Base-by-base conservation (phyloP, 2,329 filamentous ascomycete genomes). In the Aspergillus quadrilineatus region DNA sequence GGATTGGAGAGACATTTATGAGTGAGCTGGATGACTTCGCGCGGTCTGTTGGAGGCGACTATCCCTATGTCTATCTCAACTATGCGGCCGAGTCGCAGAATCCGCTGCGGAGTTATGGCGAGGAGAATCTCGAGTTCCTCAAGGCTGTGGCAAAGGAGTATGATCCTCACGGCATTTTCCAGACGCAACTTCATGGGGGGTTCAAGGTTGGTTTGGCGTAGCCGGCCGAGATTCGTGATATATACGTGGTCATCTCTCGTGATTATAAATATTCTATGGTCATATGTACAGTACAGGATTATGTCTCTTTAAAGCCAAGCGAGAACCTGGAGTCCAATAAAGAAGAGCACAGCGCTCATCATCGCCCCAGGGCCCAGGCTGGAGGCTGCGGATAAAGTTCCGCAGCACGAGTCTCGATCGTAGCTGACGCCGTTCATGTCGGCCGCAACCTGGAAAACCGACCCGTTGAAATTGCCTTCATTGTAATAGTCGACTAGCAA, bases 401-500 rank as follows among this genome's bases (percentile, higher is more conserved):
- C 73, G 53, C 77, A 79, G 61, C 75, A 77, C 14, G 69, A 65
- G 14, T 71, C 64, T 48, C 74, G 55, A 34, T 57, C 79, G 68
- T 90, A 92, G 0, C 83, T 86, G 46, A 94, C 89, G 58, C 87
- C 86, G 72, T 93, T 94, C 63, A 85, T 82, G 56, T 75, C 68
- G 0, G 88, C 88, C 0, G 87, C 88, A 17, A 89, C 87, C 67
- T 88, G 81, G 66, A 95, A 95, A 8, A 94, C 89, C 3, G 88
- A 89, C 1, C 90, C 90, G 3, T 82, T 79, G 76, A 80, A 82
- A 36, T 75, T 79, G 30, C 89, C 89, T 58, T 80, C 79, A 70
- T 94, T 91, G 75, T 94, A 95, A 73, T 90, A 94, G 70, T 95
- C 90, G 28, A 94, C 89, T 53, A 94, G 86, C 49, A 95, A 78